Evolutionary conservation across 2,329 filamentous ascomycete species (phyloP).

Genomic region (Lasiodiplodia theobromae): DNA sequence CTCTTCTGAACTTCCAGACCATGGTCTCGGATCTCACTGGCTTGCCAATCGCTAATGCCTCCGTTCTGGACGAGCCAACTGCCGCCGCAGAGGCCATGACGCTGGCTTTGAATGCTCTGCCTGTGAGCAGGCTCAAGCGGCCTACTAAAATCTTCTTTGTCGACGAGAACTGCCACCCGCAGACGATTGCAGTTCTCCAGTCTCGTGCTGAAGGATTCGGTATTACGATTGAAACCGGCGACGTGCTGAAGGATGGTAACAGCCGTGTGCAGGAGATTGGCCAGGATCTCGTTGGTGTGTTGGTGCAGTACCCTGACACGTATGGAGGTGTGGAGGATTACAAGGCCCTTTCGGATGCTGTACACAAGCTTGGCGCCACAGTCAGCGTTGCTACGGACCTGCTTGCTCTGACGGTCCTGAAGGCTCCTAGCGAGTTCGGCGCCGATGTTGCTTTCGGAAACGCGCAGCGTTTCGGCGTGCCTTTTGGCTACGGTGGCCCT

Average conservation of each 20-base stretch:
- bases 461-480: constrained; percentile 89
- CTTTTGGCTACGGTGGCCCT: constrained; percentile 91
- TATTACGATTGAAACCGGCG: constrained; percentile 76
- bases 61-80: constrained; percentile 87
- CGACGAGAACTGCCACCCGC: constrained; percentile 80
- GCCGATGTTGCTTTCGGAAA: constrained; percentile 95
- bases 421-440: constrained; percentile 90
- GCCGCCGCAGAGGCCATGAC: constrained; percentile 97
- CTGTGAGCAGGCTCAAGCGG: constrained; percentile 74
- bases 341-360: constrained; percentile 73
- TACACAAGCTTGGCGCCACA: constrained; percentile 79
- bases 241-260: constrained; percentile 71
- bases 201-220: constrained; percentile 92
- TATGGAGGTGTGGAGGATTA: constrained; percentile 81
- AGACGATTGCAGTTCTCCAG: constrained; percentile 82
- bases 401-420: constrained; percentile 83
- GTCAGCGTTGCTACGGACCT: constrained; percentile 91
- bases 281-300: constrained; percentile 83
- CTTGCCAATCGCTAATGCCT: constrained; percentile 88
- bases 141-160: constrained; percentile 83
- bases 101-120: constrained; percentile 79
- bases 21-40: constrained; percentile 88
- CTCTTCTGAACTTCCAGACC: constrained; percentile 94
- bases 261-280: constrained; percentile 75
- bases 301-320: constrained; percentile 95